Evolutionary conservation across 176 grass and related monocot species (phyloP).

Genomic region (Alopecurus myosuroides): DNA sequence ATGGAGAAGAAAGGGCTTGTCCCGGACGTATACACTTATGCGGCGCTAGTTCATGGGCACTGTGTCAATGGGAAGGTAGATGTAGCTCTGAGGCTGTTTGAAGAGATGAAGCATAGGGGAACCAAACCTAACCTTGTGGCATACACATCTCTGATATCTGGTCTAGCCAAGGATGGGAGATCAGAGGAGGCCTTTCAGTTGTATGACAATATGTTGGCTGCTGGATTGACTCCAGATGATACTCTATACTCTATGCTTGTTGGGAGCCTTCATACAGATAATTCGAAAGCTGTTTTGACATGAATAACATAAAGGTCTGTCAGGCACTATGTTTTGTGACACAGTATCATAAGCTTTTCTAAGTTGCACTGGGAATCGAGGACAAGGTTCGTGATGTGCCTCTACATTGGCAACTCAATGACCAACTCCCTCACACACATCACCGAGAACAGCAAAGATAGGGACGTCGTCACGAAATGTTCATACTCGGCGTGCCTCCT

Average conservation of each 20-base stretch:
- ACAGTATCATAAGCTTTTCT: neutral
- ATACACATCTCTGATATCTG: slow-evolving; percentile 76
- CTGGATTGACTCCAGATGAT: slow-evolving; percentile 69
- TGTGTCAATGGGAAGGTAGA: slow-evolving; percentile 68
- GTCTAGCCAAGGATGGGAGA: slow-evolving; percentile 69
- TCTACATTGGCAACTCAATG: neutral
- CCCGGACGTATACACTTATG: slow-evolving; percentile 71
- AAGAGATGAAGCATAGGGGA: slow-evolving; percentile 67
- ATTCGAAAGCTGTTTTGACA: neutral
- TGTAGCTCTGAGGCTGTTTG: slow-evolving; percentile 61
- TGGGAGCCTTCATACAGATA: slow-evolving; percentile 57
- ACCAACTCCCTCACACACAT: slow-evolving; percentile 33
- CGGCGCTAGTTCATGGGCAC: slow-evolving; percentile 69
- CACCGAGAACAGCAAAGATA: slow-evolving; percentile 54
- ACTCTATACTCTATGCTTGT: slow-evolving; percentile 67
- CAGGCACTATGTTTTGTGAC: neutral
- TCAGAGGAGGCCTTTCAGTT: slow-evolving; percentile 75
- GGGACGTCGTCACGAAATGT: neutral
- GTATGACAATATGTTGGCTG: slow-evolving; percentile 69
- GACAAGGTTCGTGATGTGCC: too few species aligned
- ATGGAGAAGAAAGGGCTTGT: slow-evolving; percentile 91
- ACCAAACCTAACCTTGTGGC: slow-evolving; percentile 55
- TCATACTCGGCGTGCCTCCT: too few species aligned
- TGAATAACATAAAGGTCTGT: slow-evolving; percentile 6
- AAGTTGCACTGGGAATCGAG: too few species aligned